These are phyloP conservation scores for Beauveria pseudobassiana DNA, from an alignment of 2,329 filamentous ascomycete species.

Conservation along the genomic window DNA sequence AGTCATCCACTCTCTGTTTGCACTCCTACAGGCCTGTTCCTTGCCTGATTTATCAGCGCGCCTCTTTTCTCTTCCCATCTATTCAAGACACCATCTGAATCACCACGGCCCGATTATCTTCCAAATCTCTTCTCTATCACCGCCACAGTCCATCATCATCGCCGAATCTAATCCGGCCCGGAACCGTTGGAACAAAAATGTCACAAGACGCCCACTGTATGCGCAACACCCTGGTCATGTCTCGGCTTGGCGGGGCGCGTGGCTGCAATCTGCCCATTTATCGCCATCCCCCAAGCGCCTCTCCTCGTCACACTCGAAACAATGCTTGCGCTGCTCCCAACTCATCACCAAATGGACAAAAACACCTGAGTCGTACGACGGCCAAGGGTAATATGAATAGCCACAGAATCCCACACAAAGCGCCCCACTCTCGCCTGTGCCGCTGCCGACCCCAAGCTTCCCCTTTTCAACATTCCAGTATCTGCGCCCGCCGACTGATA, in stretches of 20 bases:
- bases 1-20: background rate
- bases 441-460: background rate
- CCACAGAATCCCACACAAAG: background rate
- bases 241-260: background rate
- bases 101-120: background rate
- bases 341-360: background rate
- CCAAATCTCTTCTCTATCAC: background rate
- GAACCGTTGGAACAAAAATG: background rate
- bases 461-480: background rate
- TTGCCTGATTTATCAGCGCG: constrained; percentile 3
- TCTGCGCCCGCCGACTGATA: background rate
- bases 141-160: background rate
- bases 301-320: background rate
- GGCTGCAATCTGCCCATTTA: background rate
- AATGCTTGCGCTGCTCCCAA: background rate
- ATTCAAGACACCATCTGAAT: background rate
- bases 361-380: background rate
- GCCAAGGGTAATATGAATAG: background rate
- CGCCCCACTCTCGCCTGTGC: background rate
- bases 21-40: background rate
- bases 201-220: constrained; percentile 1
- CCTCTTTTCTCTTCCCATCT: background rate
- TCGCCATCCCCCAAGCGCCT: constrained; percentile 1
- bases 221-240: background rate
- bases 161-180: background rate